Base-by-base conservation (phyloP, 805 yeast genomes). In the Alloascoidea africana region DNA sequence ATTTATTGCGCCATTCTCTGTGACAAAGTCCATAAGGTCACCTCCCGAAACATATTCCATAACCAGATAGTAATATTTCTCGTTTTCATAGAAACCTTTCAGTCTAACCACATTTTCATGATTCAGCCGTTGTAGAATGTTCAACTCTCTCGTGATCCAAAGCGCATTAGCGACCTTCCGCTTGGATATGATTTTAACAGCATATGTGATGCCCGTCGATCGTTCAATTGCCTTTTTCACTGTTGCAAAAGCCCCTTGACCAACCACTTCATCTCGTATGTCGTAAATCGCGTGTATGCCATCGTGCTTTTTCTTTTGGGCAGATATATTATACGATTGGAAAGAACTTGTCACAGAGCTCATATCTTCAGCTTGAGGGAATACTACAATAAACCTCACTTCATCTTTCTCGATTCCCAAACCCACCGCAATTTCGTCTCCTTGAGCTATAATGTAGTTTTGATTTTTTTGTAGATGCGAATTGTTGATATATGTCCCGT, bases 41-140 rank as follows among this genome's bases (percentile, higher is more conserved):
- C 98, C 99, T 13, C 96, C 96, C 2, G 93, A 78, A 17, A 91
- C 93, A 49, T 77, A 82, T 52, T 91, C 98, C 96, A 91, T 89
- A 4, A 91, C 89, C 44, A 91, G 63, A 54, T 84, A 89, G 54
- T 83, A 83, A 49, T 70, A 73, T 41, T 78, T 82, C 3, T 65
- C 60, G 52, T 89, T 96, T 52, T 87, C 95, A 52, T 76, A 86
- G 49, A 81, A 83, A 3, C 86, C 91, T 51, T 81, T 76, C 37
- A 91, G 63, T 35, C 73, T 64, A 11, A 87, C 96, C 18, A 91
- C 82, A 40, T 87, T 76, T 2, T 91, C 84, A 56, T 89, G 96
- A 47, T 83, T 68, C 36, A 91, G 58, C 46, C 76, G 67, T 49
- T 80, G 69, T 38, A 91, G 65, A 14, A 91, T 85, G 32, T 76